phyloP scores from a whole-genome alignment of 768 basidiomycete species.

The Hygrophorus russula region DNA sequence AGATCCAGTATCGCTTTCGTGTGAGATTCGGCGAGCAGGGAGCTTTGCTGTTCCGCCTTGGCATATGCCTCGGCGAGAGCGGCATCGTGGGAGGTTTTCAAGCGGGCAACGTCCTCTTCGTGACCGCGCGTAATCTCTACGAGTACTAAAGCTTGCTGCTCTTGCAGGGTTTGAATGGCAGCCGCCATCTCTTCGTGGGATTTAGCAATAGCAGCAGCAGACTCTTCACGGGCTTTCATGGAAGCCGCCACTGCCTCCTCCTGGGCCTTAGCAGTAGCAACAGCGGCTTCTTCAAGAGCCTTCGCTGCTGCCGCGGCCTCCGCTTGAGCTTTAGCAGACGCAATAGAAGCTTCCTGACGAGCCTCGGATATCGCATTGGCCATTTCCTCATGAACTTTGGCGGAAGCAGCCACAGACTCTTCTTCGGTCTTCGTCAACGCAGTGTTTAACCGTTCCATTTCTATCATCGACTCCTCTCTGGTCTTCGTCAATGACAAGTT shows the following conservation, averaged over 20 bases:
- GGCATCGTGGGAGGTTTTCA: slow-evolving; percentile 37
- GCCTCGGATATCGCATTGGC: slow-evolving; percentile 41
- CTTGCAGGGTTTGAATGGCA: slow-evolving; percentile 33
- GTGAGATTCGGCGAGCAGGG: slow-evolving; percentile 23
- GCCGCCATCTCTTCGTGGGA: slow-evolving; percentile 33
- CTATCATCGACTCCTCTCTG: slow-evolving; percentile 39
- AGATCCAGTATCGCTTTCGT: slow-evolving; percentile 27
- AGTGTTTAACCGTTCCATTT: slow-evolving; percentile 36
- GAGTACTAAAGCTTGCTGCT: slow-evolving; percentile 44
- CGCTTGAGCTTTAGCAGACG: no score
- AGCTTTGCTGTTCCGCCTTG: slow-evolving; percentile 18
- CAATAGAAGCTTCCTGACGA: no score
- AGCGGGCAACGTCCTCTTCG: slow-evolving; percentile 36
- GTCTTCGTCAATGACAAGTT: slow-evolving; percentile 29
- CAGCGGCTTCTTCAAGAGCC: no score
- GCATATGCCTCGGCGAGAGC: slow-evolving; percentile 23
- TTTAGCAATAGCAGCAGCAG: slow-evolving; percentile 16
- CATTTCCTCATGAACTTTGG: slow-evolving; percentile 21
- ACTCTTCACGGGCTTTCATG: slow-evolving; percentile 9
- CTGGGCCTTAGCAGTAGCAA: no score
- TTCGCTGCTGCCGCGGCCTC: no score
- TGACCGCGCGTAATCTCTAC: slow-evolving; percentile 46
- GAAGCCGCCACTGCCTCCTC: no score
- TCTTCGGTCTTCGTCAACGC: slow-evolving; percentile 34
- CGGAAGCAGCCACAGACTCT: slow-evolving; percentile 22